phyloP scores from a whole-genome alignment of 2,329 filamentous ascomycete genomes.

The Verticillium longisporum region DNA sequence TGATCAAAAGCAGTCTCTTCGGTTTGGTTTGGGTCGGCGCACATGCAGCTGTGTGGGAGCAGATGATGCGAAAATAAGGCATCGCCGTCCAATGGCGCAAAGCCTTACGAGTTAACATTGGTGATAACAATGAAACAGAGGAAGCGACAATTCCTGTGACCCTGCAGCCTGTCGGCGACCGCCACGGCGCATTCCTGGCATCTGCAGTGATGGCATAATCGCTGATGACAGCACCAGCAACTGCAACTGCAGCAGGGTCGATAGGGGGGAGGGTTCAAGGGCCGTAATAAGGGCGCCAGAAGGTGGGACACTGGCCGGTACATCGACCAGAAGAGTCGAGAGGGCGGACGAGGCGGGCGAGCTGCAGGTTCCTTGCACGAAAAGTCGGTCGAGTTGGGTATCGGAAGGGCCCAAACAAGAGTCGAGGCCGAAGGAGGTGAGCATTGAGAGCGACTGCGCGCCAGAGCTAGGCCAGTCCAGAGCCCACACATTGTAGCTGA shows the following conservation, averaged over 20 bases:
- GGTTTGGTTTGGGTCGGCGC: not conserved
- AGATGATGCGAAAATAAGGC: not conserved
- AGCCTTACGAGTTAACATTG: not conserved
- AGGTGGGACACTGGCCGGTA: not conserved
- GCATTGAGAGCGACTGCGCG: not conserved
- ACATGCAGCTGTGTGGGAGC: not conserved
- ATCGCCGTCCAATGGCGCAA: not conserved
- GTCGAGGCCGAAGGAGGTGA: not conserved
- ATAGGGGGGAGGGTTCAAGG: not conserved
- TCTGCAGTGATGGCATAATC: not conserved
- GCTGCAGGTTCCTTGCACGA: not conserved
- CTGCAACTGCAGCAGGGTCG: not conserved
- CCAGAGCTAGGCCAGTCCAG: not conserved
- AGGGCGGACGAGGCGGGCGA: not conserved
- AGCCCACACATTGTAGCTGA: not conserved
- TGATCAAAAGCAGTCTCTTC: not conserved
- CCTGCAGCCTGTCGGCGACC: not conserved
- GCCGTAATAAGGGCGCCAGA: not conserved
- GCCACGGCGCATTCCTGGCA: not conserved
- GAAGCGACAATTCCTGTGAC: not conserved
- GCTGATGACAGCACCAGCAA: not conserved
- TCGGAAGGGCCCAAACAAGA: not conserved
- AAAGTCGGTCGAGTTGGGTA: not conserved
- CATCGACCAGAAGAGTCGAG: not conserved
- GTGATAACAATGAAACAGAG: not conserved